Evolutionary conservation across 345 rosid species (phyloP).

Genomic region (Populus ilicifolia): DNA sequence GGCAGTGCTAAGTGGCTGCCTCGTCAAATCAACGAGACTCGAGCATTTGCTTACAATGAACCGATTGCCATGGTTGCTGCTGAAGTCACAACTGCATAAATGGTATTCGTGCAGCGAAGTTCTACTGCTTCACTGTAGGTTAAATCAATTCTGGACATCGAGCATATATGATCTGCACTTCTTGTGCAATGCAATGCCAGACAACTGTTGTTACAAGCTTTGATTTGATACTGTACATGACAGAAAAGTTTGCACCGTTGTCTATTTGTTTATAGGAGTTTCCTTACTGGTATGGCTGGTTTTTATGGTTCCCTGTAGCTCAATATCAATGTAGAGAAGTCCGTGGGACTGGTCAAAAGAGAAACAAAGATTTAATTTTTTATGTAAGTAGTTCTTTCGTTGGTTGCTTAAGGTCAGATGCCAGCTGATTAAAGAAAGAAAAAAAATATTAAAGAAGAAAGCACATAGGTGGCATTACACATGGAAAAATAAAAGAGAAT

Average conservation of each 20-base stretch:
- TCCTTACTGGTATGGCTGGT: too few species aligned
- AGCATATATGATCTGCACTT: neutral
- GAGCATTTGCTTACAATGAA: neutral
- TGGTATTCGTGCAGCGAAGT: neutral
- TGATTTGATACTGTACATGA: neutral
- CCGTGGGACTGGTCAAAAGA: neutral
- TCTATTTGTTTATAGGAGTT: neutral
- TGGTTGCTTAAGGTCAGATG: neutral
- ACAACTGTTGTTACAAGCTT: neutral
- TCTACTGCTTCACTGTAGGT: neutral
- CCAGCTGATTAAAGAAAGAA: neutral
- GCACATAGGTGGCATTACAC: neutral
- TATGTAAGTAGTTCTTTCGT: neutral
- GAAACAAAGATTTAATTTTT: neutral
- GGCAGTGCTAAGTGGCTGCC: neutral
- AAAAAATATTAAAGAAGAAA: neutral
- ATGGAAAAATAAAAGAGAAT: too few species aligned
- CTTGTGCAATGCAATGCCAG: neutral
- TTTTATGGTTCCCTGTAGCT: neutral
- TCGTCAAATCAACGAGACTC: neutral
- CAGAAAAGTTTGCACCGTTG: neutral
- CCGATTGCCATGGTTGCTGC: neutral
- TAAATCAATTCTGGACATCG: neutral
- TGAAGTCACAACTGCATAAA: neutral
- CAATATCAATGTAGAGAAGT: neutral